Base-by-base conservation (phyloP, 2,329 filamentous ascomycete species). In the Cladosporium sp. region DNA sequence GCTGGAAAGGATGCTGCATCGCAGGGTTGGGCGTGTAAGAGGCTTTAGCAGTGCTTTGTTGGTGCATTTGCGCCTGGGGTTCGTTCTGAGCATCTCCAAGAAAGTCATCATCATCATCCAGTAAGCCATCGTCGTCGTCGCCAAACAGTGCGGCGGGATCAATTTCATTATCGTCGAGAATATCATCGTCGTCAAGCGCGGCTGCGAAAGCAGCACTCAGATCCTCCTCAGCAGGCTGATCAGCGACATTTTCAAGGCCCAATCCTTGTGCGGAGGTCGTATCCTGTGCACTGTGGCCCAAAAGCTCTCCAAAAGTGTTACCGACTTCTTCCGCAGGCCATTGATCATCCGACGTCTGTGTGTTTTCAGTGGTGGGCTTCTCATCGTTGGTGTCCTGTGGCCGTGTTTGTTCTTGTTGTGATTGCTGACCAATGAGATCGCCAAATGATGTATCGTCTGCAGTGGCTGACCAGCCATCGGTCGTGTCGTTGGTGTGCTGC, bases 111-210 rank as follows among this genome's bases (percentile, higher is more conserved):
- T 62, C 76, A 51, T 91, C 90, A 6, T 95, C 85, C 8, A 96
- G 73, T 54, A 96, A 86, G 0, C 89, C 90, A 62, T 91, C 87
- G 57, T 88, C 88, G 65, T 96, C 91, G 58, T 91, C 91, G 40
- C 87, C 83, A 56, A 91, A 84, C 58, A 92, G 83, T 1, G 78
- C 77, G 20, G 80, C 73, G 1, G 83, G 77, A 57, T 88, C 84
- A 15, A 87, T 62, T 47, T 76, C 62, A 19, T 59, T 58, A 42
- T 65, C 64, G 19, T 64, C 64, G 38, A 67, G 48, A 17, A 69
- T 51, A 29, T 76, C 70, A 29, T 88, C 86, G 43, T 88, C 86
- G 12, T 74, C 88, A 60, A 96, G 80, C 38, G 89, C 88, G 41
- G 88, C 86, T 56, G 89, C 82, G 88, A 92, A 96, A 58, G 89